Evolutionary conservation across 352 stramenopile genomes (phyloP).

Genomic region (Aphanomyces stellatus): DNA sequence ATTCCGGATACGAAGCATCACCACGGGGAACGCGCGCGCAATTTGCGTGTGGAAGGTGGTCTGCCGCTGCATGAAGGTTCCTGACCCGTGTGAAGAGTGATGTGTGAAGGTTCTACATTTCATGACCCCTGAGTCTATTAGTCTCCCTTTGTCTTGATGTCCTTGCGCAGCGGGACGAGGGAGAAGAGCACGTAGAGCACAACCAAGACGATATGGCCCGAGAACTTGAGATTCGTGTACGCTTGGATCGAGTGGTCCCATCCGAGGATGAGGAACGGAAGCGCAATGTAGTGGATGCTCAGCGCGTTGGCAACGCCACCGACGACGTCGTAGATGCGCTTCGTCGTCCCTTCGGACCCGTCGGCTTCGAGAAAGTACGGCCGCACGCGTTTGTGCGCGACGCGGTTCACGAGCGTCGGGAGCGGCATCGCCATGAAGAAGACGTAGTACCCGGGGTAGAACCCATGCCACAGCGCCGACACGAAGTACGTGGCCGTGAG

Average conservation of each 20-base stretch:
- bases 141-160: background rate
- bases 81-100: no score
- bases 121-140: background rate
- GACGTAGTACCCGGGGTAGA: slow-evolving; percentile 95
- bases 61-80: background rate
- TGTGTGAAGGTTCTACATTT: no score
- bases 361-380: slow-evolving; percentile 56
- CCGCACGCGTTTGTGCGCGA: slow-evolving; percentile 52
- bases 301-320: slow-evolving; percentile 38
- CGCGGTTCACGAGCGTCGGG: slow-evolving; percentile 55
- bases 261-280: slow-evolving; percentile 65
- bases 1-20: no score
- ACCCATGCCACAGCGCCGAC: slow-evolving; percentile 95
- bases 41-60: background rate
- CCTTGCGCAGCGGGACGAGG: slow-evolving; percentile 42
- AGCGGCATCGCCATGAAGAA: slow-evolving; percentile 88
- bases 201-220: slow-evolving; percentile 50
- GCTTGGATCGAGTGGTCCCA: slow-evolving; percentile 53
- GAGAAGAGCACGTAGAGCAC: slow-evolving; percentile 68
- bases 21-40: no score
- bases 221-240: slow-evolving; percentile 62
- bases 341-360: slow-evolving; percentile 40
- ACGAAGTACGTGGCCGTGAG: slow-evolving; percentile 89
- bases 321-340: slow-evolving; percentile 49
- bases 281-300: slow-evolving; percentile 59